phyloP scores from a whole-genome alignment of 148 eudicot species.

The Vaccinium darrowii region DNA sequence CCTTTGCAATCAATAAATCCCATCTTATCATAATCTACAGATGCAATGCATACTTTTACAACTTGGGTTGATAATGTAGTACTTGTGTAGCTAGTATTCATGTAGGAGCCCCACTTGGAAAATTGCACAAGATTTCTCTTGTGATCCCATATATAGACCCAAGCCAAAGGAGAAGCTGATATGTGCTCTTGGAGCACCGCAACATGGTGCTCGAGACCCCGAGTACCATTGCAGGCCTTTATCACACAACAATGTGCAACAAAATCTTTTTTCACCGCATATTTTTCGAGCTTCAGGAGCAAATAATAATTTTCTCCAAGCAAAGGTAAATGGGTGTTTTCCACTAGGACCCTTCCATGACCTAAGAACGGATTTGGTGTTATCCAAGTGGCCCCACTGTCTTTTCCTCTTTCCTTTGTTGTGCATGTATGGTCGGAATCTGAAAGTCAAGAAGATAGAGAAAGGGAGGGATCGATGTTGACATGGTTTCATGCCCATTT shows the following conservation, averaged over 20 bases:
- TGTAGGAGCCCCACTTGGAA: not conserved
- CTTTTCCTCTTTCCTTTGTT: not conserved
- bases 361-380: constrained; percentile 30
- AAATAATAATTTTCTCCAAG: too few relatives aligned
- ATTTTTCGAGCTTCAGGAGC: too few relatives aligned
- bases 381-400: constrained; percentile 20
- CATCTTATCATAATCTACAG: not conserved
- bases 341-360: constrained; percentile 32
- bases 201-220: too few relatives aligned
- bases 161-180: too few relatives aligned
- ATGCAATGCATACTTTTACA: not conserved
- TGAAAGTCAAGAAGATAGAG: not conserved
- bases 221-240: too few relatives aligned
- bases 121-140: not conserved
- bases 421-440: constrained; percentile 9
- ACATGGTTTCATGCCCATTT: not conserved
- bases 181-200: too few relatives aligned
- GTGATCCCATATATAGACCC: not conserved
- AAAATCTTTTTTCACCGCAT: too few relatives aligned
- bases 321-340: constrained; percentile 14
- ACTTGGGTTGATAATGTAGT: not conserved
- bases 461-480: not conserved
- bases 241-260: too few relatives aligned
- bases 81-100: not conserved
- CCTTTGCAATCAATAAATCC: not conserved